Base-by-base conservation (phyloP, 768 basidiomycete genomes). In the Amylocystis lapponica region DNA sequence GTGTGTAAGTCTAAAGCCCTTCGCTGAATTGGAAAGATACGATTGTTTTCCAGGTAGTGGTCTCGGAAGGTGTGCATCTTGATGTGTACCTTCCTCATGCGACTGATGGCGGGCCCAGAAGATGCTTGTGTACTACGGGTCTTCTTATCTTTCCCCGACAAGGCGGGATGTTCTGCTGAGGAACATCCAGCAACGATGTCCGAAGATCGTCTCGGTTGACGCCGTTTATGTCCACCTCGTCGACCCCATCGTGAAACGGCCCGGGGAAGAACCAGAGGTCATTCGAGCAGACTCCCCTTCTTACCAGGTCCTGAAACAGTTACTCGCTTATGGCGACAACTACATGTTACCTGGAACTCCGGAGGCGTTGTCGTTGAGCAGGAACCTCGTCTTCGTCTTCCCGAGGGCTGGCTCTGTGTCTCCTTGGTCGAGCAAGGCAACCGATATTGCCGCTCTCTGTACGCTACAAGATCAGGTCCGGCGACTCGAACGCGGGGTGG, bases 341-440 rank as follows among this genome's bases (percentile, higher is more conserved):
- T 64, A 77, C 48, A 67, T 73, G 3, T 62, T 81, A 3, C 59
- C 68, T 3, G 63, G 54, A 6, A 81, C 82, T 0, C 49, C 59
- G 10, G 49, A 59, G 17, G 56, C 62, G n/a, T 54, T 69, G 39
- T 56, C 58, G 14, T 58, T 58, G 9, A 51, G 49, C 32, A 45
- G 53, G 21, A 76, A 78, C 37, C 66, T 81, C 10, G 65, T 81
- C 31, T 95, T 80, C 59, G 80, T 96, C 30, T 67, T 86, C 5
- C 94, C 94, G 10, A 70, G 94, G 45, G 74, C 80, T 7, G 94
- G 95, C 3, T 93, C 94, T 3, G 85, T 98, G 55, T 97, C 95
- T 4, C 94, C 96, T 2, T 99, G 96, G 96, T 97, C 95, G 5
- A 95, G 89, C 65, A 99, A 99, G 66, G 95, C 96, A 2, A 97